Percentiles rank a stretch among this genome's conserved stretches.
Conservation (phyloP, 352 stramenopile genomes). For the Plasmopara viticola region DNA sequence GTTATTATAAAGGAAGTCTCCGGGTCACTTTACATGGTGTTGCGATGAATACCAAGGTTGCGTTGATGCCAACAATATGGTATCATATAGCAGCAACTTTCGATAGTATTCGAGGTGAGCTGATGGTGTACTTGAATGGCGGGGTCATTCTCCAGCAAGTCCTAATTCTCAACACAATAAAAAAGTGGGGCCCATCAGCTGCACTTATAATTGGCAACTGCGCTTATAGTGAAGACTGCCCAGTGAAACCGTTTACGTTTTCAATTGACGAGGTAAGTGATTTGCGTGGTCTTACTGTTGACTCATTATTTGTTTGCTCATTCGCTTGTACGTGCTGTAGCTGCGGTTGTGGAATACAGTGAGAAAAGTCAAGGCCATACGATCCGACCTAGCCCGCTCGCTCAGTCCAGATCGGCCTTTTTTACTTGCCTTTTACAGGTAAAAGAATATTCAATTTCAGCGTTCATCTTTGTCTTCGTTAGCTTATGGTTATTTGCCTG, state of each 20-base stretch:
- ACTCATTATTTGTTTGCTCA: not conserved
- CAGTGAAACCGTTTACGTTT: constrained; percentile 35
- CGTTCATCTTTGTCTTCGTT: too few species aligned
- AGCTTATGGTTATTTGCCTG: not conserved
- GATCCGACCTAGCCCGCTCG: constrained; percentile 8
- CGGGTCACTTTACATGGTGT: constrained; percentile 13
- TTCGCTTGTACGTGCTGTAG: not conserved
- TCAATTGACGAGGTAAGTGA: constrained; percentile 39
- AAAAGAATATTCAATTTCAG: not conserved
- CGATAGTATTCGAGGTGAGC: constrained; percentile 4
- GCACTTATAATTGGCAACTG: constrained; percentile 42
- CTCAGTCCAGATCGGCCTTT: constrained; percentile 1
- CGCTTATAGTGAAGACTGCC: constrained; percentile 22
- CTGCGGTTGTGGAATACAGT: constrained; percentile 16
- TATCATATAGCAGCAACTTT: constrained; percentile 22
- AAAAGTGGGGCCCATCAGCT: constrained; percentile 7
- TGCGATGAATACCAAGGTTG: constrained; percentile 11
- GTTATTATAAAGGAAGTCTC: constrained; percentile 9
- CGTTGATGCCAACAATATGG: constrained; percentile 6
- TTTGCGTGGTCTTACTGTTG: not conserved
- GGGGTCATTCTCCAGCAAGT: constrained; percentile 5
- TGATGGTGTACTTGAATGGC: constrained; percentile 16
- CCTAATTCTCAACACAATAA: constrained; percentile 6
- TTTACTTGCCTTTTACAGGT: constrained; percentile 22
- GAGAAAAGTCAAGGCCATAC: constrained; percentile 4